phyloP scores from a whole-genome alignment of 2,329 filamentous ascomycete species.

The Teratosphaeria destructans region DNA sequence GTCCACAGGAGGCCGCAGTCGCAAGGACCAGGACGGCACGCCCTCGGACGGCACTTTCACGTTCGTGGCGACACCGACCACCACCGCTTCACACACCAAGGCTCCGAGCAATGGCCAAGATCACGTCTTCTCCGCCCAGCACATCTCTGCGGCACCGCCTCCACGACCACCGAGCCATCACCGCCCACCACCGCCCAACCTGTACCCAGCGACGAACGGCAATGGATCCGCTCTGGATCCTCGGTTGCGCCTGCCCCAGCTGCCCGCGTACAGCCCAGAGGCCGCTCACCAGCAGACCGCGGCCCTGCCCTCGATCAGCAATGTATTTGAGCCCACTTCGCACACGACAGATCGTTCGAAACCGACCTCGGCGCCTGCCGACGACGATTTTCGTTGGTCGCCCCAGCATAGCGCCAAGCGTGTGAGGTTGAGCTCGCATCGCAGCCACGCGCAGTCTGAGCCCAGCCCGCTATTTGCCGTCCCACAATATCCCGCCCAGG shows the following conservation, averaged over 20 bases:
- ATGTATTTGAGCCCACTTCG: slow-evolving; percentile 3
- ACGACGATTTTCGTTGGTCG: slow-evolving; percentile 23
- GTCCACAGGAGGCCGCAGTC: slow-evolving; percentile 45
- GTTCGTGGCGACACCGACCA: slow-evolving; percentile 16
- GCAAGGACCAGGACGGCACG: slow-evolving; percentile 34
- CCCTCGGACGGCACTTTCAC: slow-evolving; percentile 18
- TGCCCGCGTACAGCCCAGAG: neutral
- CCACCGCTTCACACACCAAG: slow-evolving; percentile 1
- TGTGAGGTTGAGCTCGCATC: slow-evolving; percentile 20
- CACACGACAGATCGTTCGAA: slow-evolving; percentile 6
- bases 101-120: slow-evolving; percentile 12
- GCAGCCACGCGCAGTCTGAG: slow-evolving; percentile 4
- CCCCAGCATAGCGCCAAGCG: slow-evolving; percentile 28
- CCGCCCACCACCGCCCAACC: slow-evolving; percentile 10
- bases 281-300: neutral
- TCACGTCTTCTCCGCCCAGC: slow-evolving; percentile 25
- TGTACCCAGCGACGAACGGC: slow-evolving; percentile 8
- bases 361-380: slow-evolving; percentile 8
- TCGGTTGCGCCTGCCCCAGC: slow-evolving; percentile 6
- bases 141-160: slow-evolving; percentile 15
- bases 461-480: slow-evolving; percentile 17
- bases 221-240: slow-evolving; percentile 12
- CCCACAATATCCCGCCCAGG: slow-evolving; percentile 16
- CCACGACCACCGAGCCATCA: slow-evolving; percentile 12
- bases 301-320: neutral